phyloP scores from a whole-genome alignment of 2,329 filamentous ascomycete genomes.

The Truncatella angustata region DNA sequence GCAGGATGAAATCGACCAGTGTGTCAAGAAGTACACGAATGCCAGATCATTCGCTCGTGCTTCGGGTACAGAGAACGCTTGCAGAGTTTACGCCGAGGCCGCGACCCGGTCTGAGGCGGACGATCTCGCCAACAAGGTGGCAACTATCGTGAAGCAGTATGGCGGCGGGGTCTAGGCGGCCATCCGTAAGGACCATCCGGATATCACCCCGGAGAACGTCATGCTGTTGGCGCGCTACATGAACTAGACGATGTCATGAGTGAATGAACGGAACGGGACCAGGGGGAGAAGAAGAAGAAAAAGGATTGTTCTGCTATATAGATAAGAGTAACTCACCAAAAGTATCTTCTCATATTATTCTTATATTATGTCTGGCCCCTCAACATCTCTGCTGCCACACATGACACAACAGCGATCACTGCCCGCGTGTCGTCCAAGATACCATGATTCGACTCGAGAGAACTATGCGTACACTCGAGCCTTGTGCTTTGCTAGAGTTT shows the following conservation, averaged over 20 bases:
- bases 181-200: neutral
- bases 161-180: conserved; percentile 25
- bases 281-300: too few relatives aligned
- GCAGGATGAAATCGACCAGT: conserved; percentile 82
- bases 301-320: too few relatives aligned
- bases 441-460: too few relatives aligned
- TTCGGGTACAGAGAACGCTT: conserved; percentile 82
- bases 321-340: too few relatives aligned
- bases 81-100: conserved; percentile 79
- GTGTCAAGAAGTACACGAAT: conserved; percentile 87
- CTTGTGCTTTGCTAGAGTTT: too few relatives aligned
- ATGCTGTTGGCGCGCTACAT: neutral
- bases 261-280: neutral
- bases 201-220: neutral
- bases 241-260: neutral
- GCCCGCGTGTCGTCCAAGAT: too few relatives aligned
- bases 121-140: conserved; percentile 82
- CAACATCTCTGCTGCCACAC: too few relatives aligned
- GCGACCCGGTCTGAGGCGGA: conserved; percentile 86
- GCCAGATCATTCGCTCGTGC: conserved; percentile 89
- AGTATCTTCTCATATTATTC: too few relatives aligned
- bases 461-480: too few relatives aligned
- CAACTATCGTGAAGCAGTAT: conserved; percentile 67
- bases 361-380: too few relatives aligned
- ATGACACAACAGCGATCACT: too few relatives aligned